phyloP scores from a whole-genome alignment of 345 rosid species.

The Luvunga scandens region DNA sequence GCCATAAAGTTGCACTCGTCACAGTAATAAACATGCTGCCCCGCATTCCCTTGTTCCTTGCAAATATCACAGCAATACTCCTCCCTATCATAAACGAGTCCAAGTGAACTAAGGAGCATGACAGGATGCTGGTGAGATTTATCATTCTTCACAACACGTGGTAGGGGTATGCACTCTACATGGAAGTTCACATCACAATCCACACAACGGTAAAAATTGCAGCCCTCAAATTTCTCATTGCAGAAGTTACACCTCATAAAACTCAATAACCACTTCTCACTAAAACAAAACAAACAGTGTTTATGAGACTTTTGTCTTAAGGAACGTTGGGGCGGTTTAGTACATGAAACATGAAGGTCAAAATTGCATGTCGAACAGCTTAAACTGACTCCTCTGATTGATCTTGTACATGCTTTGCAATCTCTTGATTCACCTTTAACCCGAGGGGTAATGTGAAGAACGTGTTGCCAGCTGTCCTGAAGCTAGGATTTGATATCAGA shows the following conservation, averaged over 20 bases:
- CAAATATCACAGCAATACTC: not conserved
- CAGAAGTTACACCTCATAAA: not conserved
- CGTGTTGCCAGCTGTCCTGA: not conserved
- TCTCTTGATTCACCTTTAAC: not conserved
- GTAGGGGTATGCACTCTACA: not conserved
- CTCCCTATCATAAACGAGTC: not conserved
- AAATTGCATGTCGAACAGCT: not conserved
- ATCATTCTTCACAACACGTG: not conserved
- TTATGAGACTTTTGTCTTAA: not conserved
- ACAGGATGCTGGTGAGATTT: not conserved
- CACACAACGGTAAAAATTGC: not conserved
- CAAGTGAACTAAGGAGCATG: not conserved
- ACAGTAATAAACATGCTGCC: not conserved
- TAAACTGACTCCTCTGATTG: not conserved
- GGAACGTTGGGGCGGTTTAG: not conserved
- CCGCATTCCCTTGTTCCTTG: not conserved
- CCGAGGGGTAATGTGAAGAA: not conserved
- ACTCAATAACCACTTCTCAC: not conserved
- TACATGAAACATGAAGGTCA: slow-evolving; percentile 3
- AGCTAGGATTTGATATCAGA: too few species aligned
- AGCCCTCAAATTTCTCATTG: not conserved
- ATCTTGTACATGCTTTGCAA: not conserved
- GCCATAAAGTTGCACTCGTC: not conserved
- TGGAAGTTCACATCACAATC: not conserved
- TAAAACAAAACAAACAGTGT: not conserved